Evolutionary conservation across 352 stramenopile genomes (phyloP), one percentile per base, ranked within the genome.

Genomic region (Thalassiosira mediterranea): DNA sequence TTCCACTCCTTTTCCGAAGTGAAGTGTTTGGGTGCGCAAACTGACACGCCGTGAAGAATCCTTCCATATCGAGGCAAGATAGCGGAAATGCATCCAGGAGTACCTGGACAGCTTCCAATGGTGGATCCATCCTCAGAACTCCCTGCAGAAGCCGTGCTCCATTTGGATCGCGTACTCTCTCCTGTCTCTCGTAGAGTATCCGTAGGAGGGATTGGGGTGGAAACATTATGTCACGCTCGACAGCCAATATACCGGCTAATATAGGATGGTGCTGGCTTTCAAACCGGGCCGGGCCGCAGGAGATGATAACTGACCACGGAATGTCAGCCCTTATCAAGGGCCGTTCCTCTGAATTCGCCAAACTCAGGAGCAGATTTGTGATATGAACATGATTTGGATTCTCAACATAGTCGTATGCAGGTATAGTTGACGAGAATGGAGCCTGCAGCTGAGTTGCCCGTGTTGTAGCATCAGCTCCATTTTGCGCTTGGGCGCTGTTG

Each of bases 261-360:
- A 26, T 52, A 10, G 7, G 44, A 7, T 52, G 44, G 7, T 5
- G 34, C 34, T 42, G 34, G 5, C 13, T 5, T 42, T 5, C 44
- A 52, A n/a, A 19, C 44, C 7, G 5, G 19, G 37, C 21, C 10
- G 54, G 31, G 38, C 57, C 66, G 15, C 52, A 65, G 13, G 72
- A 69, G 25, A 49, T 71, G 13, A 80, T 74, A 4, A 72, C 25
- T 26, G 49, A 47, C 74, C 74, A 83, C 52, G 66, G 48, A 53
- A 83, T 83, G 51, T 83, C 74, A 15, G 74, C 74, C 25, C 74
- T 53, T 46, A 83, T 79, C 2, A 83, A 38, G 25, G 74, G 74
- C 31, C 66, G 48, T 21, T 80, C 59, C 42, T 75, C 62, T 25
- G 72, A 80, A 17, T 80, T 73, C 0, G 72, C 40, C 7, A 80